These are phyloP conservation scores for Suhomyces sp. DNA, from an alignment of 805 yeast species.

Conservation along the genomic window DNA sequence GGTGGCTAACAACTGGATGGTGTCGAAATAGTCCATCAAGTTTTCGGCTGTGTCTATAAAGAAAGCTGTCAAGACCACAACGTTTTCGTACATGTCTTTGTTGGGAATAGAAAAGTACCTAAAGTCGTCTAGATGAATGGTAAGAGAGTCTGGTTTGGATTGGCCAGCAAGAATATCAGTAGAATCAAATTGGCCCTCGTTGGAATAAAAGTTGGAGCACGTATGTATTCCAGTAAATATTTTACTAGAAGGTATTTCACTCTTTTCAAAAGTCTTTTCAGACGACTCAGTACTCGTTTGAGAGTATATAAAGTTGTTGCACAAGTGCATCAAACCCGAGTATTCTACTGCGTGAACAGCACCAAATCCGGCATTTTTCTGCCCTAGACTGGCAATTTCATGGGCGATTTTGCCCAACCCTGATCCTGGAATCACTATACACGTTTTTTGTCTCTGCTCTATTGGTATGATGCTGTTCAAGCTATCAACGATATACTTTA, in stretches of 20 bases:
- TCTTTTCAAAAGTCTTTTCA: too few species aligned
- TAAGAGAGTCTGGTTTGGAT: constrained; percentile 46
- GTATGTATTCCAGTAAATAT: constrained; percentile 57
- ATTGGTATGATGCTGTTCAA: constrained; percentile 30
- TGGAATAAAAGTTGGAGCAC: constrained; percentile 60
- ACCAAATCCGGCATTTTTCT: constrained; percentile 20
- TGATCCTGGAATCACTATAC: constrained; percentile 79
- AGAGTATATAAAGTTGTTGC: constrained; percentile 63
- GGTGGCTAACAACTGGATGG: constrained; percentile 47
- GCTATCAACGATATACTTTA: constrained; percentile 48
- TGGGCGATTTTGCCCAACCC: constrained; percentile 81
- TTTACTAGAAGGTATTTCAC: background rate
- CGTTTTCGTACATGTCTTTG: constrained; percentile 34
- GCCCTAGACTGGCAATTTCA: constrained; percentile 43
- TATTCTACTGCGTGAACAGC: constrained; percentile 72
- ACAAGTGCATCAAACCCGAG: constrained; percentile 71
- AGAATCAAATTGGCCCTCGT: constrained; percentile 50
- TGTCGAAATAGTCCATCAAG: constrained; percentile 67
- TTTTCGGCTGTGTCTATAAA: constrained; percentile 94
- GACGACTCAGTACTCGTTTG: too few species aligned
- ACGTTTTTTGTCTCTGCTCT: constrained; percentile 35
- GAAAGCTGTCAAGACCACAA: constrained; percentile 65
- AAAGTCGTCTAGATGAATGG: constrained; percentile 61
- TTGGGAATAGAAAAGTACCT: constrained; percentile 43
- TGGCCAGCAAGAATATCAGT: constrained; percentile 26